phyloP scores from a whole-genome alignment of 192 early-diverging fungal species.

The Coemansia sp. region DNA sequence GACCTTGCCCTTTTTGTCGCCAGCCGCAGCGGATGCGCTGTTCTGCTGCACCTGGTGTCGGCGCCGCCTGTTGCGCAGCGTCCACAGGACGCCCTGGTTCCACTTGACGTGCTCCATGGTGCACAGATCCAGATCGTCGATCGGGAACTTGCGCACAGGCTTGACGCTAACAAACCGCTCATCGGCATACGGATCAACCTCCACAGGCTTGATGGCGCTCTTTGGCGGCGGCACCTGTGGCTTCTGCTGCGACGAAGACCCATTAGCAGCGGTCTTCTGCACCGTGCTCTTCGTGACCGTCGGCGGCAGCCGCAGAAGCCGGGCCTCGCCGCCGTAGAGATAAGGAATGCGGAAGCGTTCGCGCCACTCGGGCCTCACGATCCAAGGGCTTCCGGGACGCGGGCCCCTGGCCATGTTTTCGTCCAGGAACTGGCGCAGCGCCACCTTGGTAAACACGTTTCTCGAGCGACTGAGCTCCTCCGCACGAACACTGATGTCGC shows the following conservation, averaged over 20 bases:
- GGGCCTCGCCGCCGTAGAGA: conserved; percentile 36
- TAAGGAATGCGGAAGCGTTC: conserved; percentile 51
- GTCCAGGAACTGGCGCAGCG: conserved; percentile 44
- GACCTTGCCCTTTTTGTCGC: conserved; percentile 15
- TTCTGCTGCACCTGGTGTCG: conserved; percentile 22
- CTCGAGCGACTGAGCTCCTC: conserved; percentile 44
- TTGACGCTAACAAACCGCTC: conserved; percentile 33
- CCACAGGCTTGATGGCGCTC: background rate
- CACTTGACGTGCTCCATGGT: conserved; percentile 45
- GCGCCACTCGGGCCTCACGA: conserved; percentile 37
- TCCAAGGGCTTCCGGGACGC: conserved; percentile 40
- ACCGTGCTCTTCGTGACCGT: background rate
- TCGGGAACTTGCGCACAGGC: conserved; percentile 65
- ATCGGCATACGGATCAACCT: conserved; percentile 43
- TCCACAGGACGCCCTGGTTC: conserved; percentile 26
- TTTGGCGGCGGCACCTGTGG: background rate
- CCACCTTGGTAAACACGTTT: conserved; percentile 52
- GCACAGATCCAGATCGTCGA: conserved; percentile 78
- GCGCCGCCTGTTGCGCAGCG: conserved; percentile 11
- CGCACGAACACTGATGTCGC: conserved; percentile 41
- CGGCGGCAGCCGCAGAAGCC: conserved; percentile 12
- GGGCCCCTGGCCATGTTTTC: conserved; percentile 35
- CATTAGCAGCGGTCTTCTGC: too few relatives aligned
- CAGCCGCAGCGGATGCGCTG: too few relatives aligned
- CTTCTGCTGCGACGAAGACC: too few relatives aligned